Percentiles rank a stretch among this genome's conserved stretches.
Evolutionary conservation across 1,139 yeast genomes (phyloP).

Genomic region (Geotrichum reessii): DNA sequence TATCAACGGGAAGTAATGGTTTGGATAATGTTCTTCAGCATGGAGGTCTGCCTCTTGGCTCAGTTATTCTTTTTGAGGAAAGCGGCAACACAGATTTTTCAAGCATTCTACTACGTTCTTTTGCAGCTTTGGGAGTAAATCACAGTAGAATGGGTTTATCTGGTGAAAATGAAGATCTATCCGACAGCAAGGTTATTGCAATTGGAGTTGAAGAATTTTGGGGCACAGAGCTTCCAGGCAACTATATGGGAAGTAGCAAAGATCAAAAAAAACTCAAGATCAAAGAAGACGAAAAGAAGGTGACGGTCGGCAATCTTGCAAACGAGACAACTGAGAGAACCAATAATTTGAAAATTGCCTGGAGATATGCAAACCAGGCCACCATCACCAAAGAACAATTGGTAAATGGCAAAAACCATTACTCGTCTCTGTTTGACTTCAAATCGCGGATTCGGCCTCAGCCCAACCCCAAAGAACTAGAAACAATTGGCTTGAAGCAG

Average conservation of each 20-base stretch:
- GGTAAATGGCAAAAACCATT: conserved; percentile 12
- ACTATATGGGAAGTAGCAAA: conserved; percentile 58
- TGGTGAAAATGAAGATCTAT: conserved; percentile 27
- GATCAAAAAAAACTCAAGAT: conserved; percentile 63
- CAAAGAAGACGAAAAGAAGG: conserved; percentile 52
- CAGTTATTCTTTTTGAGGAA: conserved; percentile 68
- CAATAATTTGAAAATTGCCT: conserved; percentile 47
- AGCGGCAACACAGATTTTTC: conserved; percentile 86
- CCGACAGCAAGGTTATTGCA: conserved; percentile 45
- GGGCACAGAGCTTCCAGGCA: conserved; percentile 74
- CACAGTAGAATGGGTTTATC: conserved; percentile 48
- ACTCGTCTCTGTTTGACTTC: conserved; percentile 44
- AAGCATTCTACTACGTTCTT: conserved; percentile 62
- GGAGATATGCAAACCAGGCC: conserved; percentile 44
- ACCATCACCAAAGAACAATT: background rate
- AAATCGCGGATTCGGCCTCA: conserved; percentile 65
- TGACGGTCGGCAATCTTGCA: conserved; percentile 63
- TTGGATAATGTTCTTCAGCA: conserved; percentile 72
- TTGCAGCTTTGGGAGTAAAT: conserved; percentile 72
- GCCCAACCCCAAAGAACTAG: conserved; percentile 56
- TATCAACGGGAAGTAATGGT: conserved; percentile 72
- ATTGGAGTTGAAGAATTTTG: conserved; percentile 58
- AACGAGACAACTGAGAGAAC: conserved; percentile 26
- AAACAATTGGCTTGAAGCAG: conserved; percentile 6
- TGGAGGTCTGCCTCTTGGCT: conserved; percentile 80